Evolutionary conservation across 2,329 filamentous ascomycete genomes (phyloP), one percentile per base, ranked within the genome.

Genomic region (Fusarium ambrosium): DNA sequence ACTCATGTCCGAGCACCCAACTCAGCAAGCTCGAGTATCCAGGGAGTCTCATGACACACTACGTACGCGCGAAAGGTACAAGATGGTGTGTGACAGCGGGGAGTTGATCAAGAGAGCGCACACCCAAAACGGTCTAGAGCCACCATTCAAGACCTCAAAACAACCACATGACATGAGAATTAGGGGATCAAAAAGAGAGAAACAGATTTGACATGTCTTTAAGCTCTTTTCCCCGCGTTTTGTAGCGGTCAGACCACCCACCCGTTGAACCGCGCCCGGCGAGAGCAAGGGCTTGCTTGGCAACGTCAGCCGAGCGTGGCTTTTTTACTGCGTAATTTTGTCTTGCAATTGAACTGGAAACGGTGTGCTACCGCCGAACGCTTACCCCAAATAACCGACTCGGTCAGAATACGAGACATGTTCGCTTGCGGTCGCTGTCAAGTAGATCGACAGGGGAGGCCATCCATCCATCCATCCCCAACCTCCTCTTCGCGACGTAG

Each of bases 361-460:
- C 32, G 32, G 32, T 34, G 29, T 29, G 29, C 29, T 29, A 29
- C 29, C 29, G 29, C 29, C 2, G 29, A 29, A 10, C 2, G 2
- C 29, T 29, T 29, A 10, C 29, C 29, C 9, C 11, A 34, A 34
- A 34, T 37, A 37, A 18, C 53, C 32, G n/a, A 14, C 34, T 39
- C 4, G 14, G 7, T 36, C 9, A 39, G 32, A 13, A 36, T 36
- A 36, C 55, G 59, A 56, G 32, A 58, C 27, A 16, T 62, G 7
- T 4, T 27, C 16, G 41, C 29, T 37, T 62, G 43, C 43, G 29
- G 14, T 16, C 43, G 43, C 41, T 29, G 43, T 62, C 29, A 37
- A 29, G 16, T 9, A 43, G 60, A 62, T 62, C 60, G 34, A 62
- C 60, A 62, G 41, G 41, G 60, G 60, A 59, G 14, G 36, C 16